These are phyloP conservation scores for Brassica carinata DNA, from an alignment of 345 rosid species.

Conservation along the genomic window DNA sequence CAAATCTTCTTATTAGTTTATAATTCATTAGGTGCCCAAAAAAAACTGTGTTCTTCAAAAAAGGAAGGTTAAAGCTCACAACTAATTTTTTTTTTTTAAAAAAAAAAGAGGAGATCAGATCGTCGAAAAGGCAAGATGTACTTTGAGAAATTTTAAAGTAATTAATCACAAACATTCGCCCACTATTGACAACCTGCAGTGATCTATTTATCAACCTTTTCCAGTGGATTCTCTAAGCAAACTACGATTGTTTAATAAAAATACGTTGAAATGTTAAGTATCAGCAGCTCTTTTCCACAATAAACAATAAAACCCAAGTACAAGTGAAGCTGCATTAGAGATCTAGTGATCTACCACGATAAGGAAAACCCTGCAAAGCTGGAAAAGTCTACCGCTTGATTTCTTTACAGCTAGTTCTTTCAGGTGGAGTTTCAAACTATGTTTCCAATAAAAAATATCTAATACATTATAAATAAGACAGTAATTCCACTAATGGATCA, in stretches of 20 bases:
- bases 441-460: neutral
- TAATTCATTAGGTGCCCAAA: neutral
- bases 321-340: constrained; percentile 29
- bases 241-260: constrained; percentile 25
- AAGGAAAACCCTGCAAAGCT: constrained; percentile 34
- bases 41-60: neutral
- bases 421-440: neutral
- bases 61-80: constrained; percentile 22
- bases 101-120: constrained; percentile 21
- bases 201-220: constrained; percentile 34
- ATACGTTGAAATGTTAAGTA: constrained; percentile 16
- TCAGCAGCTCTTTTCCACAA: constrained; percentile 24
- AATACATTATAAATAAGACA: constrained; percentile 5
- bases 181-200: constrained; percentile 35
- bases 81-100: neutral
- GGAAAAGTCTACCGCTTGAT: constrained; percentile 7
- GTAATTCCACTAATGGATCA: constrained; percentile 13
- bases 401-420: constrained; percentile 37
- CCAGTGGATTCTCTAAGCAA: constrained; percentile 35
- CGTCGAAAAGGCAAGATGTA: constrained; percentile 38
- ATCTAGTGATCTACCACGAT: constrained; percentile 27
- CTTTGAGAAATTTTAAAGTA: constrained; percentile 25
- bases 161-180: constrained; percentile 33
- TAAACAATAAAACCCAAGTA: constrained; percentile 37
- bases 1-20: neutral